phyloP scores from a whole-genome alignment of 108 stramenopile genomes.

The Craspedostauros australis region DNA sequence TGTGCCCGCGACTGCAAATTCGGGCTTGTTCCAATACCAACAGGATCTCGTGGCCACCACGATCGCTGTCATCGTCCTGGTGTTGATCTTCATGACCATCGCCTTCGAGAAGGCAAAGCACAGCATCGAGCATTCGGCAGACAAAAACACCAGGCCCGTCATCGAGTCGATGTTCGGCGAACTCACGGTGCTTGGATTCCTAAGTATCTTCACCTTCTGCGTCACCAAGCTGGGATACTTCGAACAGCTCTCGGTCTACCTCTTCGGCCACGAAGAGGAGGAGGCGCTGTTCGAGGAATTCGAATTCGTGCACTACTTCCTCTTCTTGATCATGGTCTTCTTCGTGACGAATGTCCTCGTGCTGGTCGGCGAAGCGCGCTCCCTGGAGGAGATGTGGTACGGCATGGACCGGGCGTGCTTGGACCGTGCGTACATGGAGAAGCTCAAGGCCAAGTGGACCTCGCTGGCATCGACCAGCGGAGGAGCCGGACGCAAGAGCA shows the following conservation, averaged over 20 bases:
- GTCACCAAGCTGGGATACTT: conserved; percentile 26
- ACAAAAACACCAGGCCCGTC: conserved; percentile 28
- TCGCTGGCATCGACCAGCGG: too few relatives aligned
- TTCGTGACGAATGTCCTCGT: conserved; percentile 40
- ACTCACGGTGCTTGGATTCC: conserved; percentile 51
- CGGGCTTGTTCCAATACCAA: too few relatives aligned
- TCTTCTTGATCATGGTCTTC: conserved; percentile 50
- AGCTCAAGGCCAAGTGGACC: neutral
- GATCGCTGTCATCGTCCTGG: conserved; percentile 19
- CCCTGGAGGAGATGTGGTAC: conserved; percentile 26
- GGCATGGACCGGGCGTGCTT: conserved; percentile 15
- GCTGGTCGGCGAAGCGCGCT: conserved; percentile 19
- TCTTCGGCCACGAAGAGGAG: conserved; percentile 34
- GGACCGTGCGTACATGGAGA: conserved; percentile 2
- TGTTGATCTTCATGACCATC: conserved; percentile 36
- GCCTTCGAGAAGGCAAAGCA: conserved; percentile 37
- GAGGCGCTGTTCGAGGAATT: conserved; percentile 32
- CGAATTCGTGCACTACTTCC: conserved; percentile 40
- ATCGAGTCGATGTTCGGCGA: conserved; percentile 44
- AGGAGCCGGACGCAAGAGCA: neutral
- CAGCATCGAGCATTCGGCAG: conserved; percentile 18
- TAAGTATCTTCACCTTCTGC: conserved; percentile 35
- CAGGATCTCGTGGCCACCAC: conserved; percentile 1
- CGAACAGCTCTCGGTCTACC: conserved; percentile 7
- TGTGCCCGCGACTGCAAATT: too few relatives aligned